These are phyloP conservation scores for Populus euphratica DNA, from an alignment of 345 rosid genomes.

Conservation along the genomic window DNA sequence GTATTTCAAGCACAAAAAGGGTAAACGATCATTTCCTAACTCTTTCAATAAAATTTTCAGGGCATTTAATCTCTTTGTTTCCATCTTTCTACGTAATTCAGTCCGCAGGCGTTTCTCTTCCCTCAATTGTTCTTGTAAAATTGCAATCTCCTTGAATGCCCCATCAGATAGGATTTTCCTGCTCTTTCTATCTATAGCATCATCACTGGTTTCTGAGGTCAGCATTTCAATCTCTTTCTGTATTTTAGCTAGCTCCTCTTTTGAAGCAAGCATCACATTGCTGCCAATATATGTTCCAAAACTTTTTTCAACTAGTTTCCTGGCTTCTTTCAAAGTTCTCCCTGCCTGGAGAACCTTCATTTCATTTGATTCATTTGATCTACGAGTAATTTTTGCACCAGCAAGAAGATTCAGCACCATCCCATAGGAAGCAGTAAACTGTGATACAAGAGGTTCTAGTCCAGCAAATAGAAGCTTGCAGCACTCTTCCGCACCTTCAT, in stretches of 20 bases:
- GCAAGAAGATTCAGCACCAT: slow-evolving; percentile 93
- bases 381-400: slow-evolving; percentile 65
- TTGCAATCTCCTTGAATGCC: slow-evolving; percentile 72
- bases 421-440: slow-evolving; percentile 96
- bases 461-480: slow-evolving; percentile 85
- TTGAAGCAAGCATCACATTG: slow-evolving; percentile 86
- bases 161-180: slow-evolving; percentile 54
- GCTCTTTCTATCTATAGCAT: slow-evolving; percentile 76
- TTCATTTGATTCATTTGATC: slow-evolving; percentile 49
- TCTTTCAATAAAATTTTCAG: slow-evolving; percentile 62
- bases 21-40: slow-evolving; percentile 64
- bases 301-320: slow-evolving; percentile 87
- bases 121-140: slow-evolving; percentile 64
- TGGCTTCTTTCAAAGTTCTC: slow-evolving; percentile 86
- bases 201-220: slow-evolving; percentile 65
- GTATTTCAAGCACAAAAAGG: slow-evolving; percentile 77
- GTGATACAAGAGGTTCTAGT: slow-evolving; percentile 86
- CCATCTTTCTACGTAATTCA: slow-evolving; percentile 60
- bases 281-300: slow-evolving; percentile 95
- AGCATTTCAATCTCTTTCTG: slow-evolving; percentile 65
- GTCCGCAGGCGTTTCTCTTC: slow-evolving; percentile 63
- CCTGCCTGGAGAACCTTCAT: slow-evolving; percentile 53
- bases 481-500: slow-evolving; percentile 93
- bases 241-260: slow-evolving; percentile 77
- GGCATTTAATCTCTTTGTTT: slow-evolving; percentile 55